phyloP scores from a whole-genome alignment of 176 grass and related monocot genomes.

The Rhynchospora pubera region DNA sequence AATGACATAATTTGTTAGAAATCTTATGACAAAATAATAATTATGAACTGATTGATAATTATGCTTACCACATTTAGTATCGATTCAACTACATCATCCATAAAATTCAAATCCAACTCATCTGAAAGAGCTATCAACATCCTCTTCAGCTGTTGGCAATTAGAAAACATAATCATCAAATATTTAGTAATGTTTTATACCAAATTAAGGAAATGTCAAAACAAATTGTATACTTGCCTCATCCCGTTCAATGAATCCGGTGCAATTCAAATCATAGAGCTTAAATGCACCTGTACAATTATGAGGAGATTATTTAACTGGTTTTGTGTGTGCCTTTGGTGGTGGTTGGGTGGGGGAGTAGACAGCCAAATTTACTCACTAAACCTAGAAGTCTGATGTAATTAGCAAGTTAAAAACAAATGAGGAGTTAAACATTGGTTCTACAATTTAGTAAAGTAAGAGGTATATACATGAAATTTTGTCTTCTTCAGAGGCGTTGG shows the following conservation, averaged over 20 bases:
- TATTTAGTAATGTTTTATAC: neutral
- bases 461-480: conserved; percentile 26
- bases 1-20: neutral
- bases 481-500: conserved; percentile 19
- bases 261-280: conserved; percentile 15
- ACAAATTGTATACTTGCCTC: conserved; percentile 13
- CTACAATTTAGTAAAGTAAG: neutral
- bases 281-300: conserved; percentile 19
- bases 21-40: neutral
- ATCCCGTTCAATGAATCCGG: conserved; percentile 23
- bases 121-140: conserved; percentile 13
- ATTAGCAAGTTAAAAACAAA: neutral
- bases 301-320: neutral
- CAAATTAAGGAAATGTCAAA: neutral
- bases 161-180: neutral
- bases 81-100: conserved; percentile 1
- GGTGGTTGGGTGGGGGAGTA: neutral
- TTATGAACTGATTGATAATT: neutral
- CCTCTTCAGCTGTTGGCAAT: neutral
- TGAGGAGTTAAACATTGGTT: neutral
- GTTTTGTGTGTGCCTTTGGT: neutral
- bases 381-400: neutral
- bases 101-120: conserved; percentile 1
- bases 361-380: neutral
- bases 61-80: neutral